Conservation (phyloP, 345 rosid species). For the Lepidium africanum region DNA sequence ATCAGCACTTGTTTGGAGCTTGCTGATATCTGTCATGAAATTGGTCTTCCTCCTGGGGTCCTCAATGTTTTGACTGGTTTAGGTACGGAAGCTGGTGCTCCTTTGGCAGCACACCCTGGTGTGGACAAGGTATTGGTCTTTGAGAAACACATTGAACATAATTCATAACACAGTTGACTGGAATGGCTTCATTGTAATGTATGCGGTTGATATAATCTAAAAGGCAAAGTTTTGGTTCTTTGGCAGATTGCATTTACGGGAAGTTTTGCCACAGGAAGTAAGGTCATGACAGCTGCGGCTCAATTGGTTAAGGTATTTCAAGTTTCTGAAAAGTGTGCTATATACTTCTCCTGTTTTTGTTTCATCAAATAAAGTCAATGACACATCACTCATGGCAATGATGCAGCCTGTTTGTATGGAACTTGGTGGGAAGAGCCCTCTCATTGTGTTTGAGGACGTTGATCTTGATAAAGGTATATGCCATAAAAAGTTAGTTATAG, state of each 20-base stretch:
- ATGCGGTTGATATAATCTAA: conserved; percentile 1
- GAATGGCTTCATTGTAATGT: not conserved
- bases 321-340: not conserved
- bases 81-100: conserved; percentile 93
- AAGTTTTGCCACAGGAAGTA: conserved; percentile 81
- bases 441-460: conserved; percentile 85
- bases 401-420: conserved; percentile 84
- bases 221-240: not conserved
- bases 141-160: not conserved
- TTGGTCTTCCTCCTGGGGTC: conserved; percentile 93
- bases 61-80: conserved; percentile 81
- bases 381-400: conserved; percentile 1
- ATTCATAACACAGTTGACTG: not conserved
- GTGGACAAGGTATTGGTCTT: conserved; percentile 49
- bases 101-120: conserved; percentile 78
- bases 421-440: conserved; percentile 94
- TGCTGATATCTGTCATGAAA: conserved; percentile 78
- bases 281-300: conserved; percentile 80
- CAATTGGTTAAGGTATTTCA: conserved; percentile 69
- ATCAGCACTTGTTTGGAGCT: conserved; percentile 96
- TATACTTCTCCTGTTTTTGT: not conserved
- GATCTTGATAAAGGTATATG: conserved; percentile 78
- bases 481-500: not conserved
- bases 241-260: conserved; percentile 90
- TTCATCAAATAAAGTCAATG: not conserved